Evolutionary conservation across 345 rosid genomes (phyloP).

Genomic region (Gossypium rotundifolium): DNA sequence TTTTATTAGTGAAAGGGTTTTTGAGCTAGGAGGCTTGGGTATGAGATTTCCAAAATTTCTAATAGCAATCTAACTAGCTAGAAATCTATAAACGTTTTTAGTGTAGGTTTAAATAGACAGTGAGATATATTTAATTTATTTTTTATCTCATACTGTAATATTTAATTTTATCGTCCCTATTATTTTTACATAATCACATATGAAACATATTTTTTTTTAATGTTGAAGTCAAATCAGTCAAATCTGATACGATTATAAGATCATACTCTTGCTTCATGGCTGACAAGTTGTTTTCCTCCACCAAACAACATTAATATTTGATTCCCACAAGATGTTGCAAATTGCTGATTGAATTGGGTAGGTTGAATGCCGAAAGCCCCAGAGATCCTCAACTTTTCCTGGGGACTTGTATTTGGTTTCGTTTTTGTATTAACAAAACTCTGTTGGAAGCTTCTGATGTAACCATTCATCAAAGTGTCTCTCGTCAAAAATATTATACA

Average conservation of each 20-base stretch:
- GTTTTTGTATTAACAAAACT: not conserved
- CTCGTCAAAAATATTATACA: not conserved
- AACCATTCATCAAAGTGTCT: not conserved
- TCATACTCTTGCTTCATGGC: not conserved
- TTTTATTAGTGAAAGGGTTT: no score
- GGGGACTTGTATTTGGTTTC: not conserved
- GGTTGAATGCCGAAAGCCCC: not conserved
- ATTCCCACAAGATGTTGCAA: not conserved
- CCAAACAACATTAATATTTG: not conserved
- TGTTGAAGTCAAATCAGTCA: not conserved
- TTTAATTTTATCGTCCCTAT: fast-evolving
- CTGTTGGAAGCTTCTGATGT: not conserved
- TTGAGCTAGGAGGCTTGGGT: no score
- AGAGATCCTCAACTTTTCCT: not conserved
- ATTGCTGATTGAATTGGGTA: not conserved
- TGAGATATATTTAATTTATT: fast-evolving
- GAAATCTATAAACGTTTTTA: no score
- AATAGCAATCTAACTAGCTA: no score
- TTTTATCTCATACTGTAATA: fast-evolving
- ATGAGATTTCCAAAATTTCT: no score
- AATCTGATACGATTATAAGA: not conserved
- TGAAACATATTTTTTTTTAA: not conserved
- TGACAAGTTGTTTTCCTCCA: constrained; percentile 5
- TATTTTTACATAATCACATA: no score
- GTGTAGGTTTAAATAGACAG: fast-evolving